Conservation (phyloP, 75 land plant species). For the Sequoia sempervirens region DNA sequence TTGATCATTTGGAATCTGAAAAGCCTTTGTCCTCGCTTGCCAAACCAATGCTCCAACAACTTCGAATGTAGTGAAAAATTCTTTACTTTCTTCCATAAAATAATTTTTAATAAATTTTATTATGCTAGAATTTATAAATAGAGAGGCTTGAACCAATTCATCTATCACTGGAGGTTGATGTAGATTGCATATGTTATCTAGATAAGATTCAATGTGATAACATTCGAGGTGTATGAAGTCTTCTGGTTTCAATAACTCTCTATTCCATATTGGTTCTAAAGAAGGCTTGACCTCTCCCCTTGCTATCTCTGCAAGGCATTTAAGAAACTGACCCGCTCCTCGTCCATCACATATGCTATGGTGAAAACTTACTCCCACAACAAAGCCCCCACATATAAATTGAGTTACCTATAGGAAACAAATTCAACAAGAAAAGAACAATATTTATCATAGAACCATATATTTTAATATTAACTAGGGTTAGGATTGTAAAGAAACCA, state of each 20-base stretch:
- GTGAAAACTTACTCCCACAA: too few relatives aligned
- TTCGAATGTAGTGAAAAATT: too few relatives aligned
- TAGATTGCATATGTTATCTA: not conserved
- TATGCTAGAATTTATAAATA: not conserved
- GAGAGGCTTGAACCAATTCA: not conserved
- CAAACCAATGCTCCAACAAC: too few relatives aligned
- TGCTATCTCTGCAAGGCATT: slow-evolving; percentile 26
- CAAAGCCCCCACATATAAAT: slow-evolving; percentile 30
- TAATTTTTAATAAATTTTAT: not conserved
- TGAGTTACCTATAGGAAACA: slow-evolving; percentile 23
- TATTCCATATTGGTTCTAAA: too few relatives aligned
- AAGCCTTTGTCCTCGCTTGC: not conserved
- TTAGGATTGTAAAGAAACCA: too few relatives aligned
- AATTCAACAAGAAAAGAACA: not conserved
- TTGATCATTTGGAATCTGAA: not conserved
- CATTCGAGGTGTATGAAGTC: not conserved
- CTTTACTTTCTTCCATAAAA: too few relatives aligned
- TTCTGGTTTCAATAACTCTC: too few relatives aligned
- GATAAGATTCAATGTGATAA: not conserved
- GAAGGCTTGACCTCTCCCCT: too few relatives aligned
- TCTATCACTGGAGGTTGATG: not conserved
- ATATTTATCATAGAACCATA: too few relatives aligned
- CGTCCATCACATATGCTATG: slow-evolving; percentile 22
- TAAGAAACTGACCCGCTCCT: slow-evolving; percentile 37
- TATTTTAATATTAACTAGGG: too few relatives aligned